Conservation (phyloP, 306 rosid species). For the Fragaria iinumae region DNA sequence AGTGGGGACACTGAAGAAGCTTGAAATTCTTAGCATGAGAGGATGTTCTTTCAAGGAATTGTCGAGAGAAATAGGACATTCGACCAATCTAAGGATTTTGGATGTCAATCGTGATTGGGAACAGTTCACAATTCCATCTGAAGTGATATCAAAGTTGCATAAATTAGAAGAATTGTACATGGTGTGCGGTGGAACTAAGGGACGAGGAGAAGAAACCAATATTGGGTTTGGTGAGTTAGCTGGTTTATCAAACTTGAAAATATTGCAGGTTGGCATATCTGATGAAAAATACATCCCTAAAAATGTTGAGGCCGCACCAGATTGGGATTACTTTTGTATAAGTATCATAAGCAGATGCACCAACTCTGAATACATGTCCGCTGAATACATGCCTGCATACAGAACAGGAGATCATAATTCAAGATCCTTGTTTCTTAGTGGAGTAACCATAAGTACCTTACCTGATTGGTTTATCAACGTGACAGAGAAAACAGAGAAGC, state of each 20-base stretch:
- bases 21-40: neutral
- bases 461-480: neutral
- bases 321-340: neutral
- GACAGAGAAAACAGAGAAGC: neutral
- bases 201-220: neutral
- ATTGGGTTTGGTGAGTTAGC: neutral
- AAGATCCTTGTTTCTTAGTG: neutral
- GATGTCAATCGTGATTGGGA: neutral
- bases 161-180: neutral
- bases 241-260: neutral
- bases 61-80: neutral
- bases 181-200: neutral
- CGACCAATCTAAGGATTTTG: neutral
- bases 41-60: neutral
- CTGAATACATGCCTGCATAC: neutral
- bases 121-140: neutral
- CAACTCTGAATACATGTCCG: no score
- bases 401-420: neutral
- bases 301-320: neutral
- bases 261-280: neutral
- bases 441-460: neutral
- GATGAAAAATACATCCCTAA: neutral
- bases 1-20: neutral
- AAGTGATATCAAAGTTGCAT: neutral
- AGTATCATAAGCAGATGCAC: neutral